Evolutionary conservation across 257 asterid genomes (phyloP).

Genomic region (Scutellaria galericulata): DNA sequence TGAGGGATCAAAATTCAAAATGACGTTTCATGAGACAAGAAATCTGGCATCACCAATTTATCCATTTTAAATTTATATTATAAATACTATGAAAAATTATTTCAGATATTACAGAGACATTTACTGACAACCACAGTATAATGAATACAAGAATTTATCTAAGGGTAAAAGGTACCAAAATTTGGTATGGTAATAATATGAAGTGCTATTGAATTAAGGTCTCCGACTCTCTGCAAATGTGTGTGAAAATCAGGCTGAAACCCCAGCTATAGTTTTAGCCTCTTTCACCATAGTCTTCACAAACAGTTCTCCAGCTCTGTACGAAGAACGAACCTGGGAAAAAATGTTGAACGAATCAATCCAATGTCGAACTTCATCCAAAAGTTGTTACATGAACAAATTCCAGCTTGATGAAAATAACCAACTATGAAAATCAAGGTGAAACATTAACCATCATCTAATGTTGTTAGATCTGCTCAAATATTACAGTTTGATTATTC

Average conservation of each 20-base stretch:
- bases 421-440: background rate
- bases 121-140: background rate
- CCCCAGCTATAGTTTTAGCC: conserved; percentile 36
- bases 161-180: background rate
- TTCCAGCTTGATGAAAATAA: conserved; percentile 5
- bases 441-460: background rate
- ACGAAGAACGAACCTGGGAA: conserved; percentile 92
- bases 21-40: too few relatives aligned
- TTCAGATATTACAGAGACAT: background rate
- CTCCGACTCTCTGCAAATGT: too few relatives aligned
- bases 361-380: background rate
- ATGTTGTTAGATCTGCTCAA: background rate
- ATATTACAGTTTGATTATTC: background rate
- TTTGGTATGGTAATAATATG: background rate
- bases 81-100: background rate
- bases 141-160: conserved; percentile 13
- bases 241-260: conserved; percentile 28
- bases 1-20: too few relatives aligned
- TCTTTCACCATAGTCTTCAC: conserved; percentile 89
- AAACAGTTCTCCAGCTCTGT: conserved; percentile 97
- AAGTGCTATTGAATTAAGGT: conserved; percentile 18
- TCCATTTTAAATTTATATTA: background rate
- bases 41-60: too few relatives aligned
- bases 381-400: background rate
- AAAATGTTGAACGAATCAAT: background rate